phyloP scores from a whole-genome alignment of 2,329 filamentous ascomycete genomes.

The Dendrostoma leiphaemia region DNA sequence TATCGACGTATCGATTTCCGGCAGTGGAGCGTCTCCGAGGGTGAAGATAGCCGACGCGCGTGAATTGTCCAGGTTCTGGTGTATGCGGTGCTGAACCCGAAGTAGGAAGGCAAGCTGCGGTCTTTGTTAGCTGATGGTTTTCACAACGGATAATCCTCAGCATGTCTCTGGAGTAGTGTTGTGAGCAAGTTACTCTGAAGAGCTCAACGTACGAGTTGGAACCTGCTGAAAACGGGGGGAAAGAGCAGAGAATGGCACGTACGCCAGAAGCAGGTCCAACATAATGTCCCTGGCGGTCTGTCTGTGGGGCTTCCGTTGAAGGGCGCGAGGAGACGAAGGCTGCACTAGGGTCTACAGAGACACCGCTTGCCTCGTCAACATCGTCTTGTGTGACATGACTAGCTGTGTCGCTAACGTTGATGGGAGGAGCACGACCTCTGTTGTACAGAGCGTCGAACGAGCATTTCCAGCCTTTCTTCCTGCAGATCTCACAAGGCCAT shows the following conservation, averaged over 20 bases:
- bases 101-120: conserved; percentile 49
- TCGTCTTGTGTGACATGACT: too few species aligned
- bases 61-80: conserved; percentile 35
- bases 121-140: too few species aligned
- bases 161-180: too few species aligned
- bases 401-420: too few species aligned
- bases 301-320: conserved; percentile 44
- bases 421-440: conserved; percentile 41
- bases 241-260: too few species aligned
- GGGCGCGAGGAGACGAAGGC: conserved; percentile 36
- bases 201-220: too few species aligned
- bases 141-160: too few species aligned
- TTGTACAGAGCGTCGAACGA: conserved; percentile 50
- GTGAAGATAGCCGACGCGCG: conserved; percentile 45
- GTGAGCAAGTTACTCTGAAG: too few species aligned
- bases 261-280: conserved; percentile 45
- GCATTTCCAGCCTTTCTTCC: conserved; percentile 32
- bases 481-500: conserved; percentile 37
- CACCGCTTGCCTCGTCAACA: too few species aligned
- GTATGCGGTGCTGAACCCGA: conserved; percentile 47
- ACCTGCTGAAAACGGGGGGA: too few species aligned
- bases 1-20: conserved; percentile 40
- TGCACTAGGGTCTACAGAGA: too few species aligned
- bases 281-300: conserved; percentile 44
- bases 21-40: conserved; percentile 47